These are phyloP conservation scores for Teunomyces barrocoloradensis DNA, from an alignment of 805 yeast genomes.

Conservation along the genomic window DNA sequence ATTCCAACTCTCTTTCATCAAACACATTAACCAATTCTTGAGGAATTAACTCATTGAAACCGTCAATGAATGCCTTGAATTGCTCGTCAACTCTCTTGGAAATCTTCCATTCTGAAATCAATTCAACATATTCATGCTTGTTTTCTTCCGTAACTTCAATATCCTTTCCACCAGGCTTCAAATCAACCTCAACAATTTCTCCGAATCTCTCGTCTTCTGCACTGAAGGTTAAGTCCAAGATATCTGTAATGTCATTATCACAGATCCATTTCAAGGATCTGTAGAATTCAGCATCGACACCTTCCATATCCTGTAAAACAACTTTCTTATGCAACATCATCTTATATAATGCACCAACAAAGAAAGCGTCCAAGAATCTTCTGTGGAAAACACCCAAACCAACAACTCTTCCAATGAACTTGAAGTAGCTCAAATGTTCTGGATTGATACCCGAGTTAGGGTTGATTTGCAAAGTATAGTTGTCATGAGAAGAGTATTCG, in stretches of 20 bases:
- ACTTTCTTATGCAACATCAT: slow-evolving; percentile 96
- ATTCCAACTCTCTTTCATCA: slow-evolving; percentile 95
- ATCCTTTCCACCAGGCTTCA: slow-evolving; percentile 84
- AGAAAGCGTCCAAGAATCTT: slow-evolving; percentile 95
- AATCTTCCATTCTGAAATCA: slow-evolving; percentile 94
- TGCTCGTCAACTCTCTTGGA: slow-evolving; percentile 91
- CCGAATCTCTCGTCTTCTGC: slow-evolving; percentile 94
- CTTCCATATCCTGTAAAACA: slow-evolving; percentile 95
- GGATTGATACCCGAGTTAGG: slow-evolving; percentile 97
- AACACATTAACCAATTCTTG: slow-evolving; percentile 95
- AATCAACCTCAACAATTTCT: slow-evolving; percentile 81
- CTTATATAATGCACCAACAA: slow-evolving; percentile 96
- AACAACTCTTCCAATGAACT: slow-evolving; percentile 96
- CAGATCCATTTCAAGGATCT: slow-evolving; percentile 93
- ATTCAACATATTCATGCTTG: slow-evolving; percentile 92
- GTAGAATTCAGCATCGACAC: slow-evolving; percentile 96
- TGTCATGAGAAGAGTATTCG: slow-evolving; percentile 97
- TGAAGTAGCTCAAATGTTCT: slow-evolving; percentile 96
- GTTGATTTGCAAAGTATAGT: slow-evolving; percentile 95
- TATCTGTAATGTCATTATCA: slow-evolving; percentile 83
- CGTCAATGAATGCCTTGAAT: slow-evolving; percentile 93
- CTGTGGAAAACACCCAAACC: slow-evolving; percentile 98
- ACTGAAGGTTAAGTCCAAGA: slow-evolving; percentile 85
- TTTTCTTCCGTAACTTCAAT: slow-evolving; percentile 93
- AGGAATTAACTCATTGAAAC: slow-evolving; percentile 95